These are phyloP conservation scores for Agaricus blazei DNA, from an alignment of 768 basidiomycete genomes.

Conservation along the genomic window DNA sequence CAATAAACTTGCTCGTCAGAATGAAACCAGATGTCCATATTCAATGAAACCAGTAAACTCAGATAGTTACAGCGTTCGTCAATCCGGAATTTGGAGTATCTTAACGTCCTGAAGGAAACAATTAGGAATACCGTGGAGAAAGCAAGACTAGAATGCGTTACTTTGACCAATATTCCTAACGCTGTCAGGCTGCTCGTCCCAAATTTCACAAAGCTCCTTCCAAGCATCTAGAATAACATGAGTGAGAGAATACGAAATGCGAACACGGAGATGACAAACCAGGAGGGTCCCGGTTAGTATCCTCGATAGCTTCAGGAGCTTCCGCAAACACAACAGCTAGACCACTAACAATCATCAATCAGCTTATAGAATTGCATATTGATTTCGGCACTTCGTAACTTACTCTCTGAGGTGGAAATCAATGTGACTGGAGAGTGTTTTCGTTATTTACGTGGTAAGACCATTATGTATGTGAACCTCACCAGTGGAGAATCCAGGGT, in stretches of 20 bases:
- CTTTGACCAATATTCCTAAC: background rate
- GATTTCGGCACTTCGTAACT: background rate
- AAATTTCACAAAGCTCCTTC: slow-evolving; percentile 21
- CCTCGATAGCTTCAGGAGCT: slow-evolving; percentile 15
- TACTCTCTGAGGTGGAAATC: slow-evolving; percentile 4
- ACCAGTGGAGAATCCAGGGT: slow-evolving; percentile 49
- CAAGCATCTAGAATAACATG: slow-evolving; percentile 12
- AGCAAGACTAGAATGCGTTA: no score
- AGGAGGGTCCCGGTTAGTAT: slow-evolving; percentile 3
- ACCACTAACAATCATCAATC: slow-evolving; percentile 16
- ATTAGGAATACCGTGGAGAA: no score
- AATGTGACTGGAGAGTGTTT: slow-evolving; percentile 3
- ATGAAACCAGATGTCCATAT: no score
- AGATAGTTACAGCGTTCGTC: no score
- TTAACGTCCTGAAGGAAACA: no score
- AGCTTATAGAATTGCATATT: background rate
- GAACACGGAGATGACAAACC: background rate
- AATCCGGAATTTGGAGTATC: no score
- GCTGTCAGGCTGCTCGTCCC: slow-evolving; percentile 13
- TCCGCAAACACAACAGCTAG: slow-evolving; percentile 31
- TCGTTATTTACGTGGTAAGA: background rate
- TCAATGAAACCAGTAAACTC: no score
- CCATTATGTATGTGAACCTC: background rate
- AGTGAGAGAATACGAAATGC: background rate
- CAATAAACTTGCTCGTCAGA: no score